Evolutionary conservation across 208 protist genomes (phyloP).

Genomic region (Crithidia mellificae): DNA sequence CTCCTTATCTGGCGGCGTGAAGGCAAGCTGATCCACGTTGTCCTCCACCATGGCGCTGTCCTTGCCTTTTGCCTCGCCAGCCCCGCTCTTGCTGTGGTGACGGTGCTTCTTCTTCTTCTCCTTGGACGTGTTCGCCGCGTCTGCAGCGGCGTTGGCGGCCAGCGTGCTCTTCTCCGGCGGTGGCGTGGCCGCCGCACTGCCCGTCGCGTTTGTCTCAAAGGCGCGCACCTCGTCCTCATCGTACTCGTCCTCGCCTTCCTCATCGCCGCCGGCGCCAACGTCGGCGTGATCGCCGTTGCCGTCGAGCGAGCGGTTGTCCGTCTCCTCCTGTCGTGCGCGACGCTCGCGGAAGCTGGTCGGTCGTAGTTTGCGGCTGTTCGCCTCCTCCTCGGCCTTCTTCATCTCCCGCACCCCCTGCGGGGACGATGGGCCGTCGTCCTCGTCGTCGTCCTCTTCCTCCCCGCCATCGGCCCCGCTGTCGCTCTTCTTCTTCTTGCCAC

Average conservation of each 20-base stretch:
- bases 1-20: conserved; percentile 10
- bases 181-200: not conserved
- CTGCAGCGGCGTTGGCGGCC: not conserved
- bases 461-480: too few relatives aligned
- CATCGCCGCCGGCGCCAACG: not conserved
- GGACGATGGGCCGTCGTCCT: not conserved
- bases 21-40: conserved; percentile 15
- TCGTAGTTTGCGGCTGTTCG: not conserved
- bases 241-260: not conserved
- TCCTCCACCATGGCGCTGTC: conserved; percentile 16
- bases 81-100: not conserved
- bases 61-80: not conserved
- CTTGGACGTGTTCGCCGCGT: not conserved
- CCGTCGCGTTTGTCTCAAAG: not conserved
- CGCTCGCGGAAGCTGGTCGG: conserved; percentile 19
- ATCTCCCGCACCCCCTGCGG: not conserved
- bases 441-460: not conserved
- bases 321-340: conserved; percentile 9
- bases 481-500: too few relatives aligned
- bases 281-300: not conserved
- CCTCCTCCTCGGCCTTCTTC: not conserved
- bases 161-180: not conserved
- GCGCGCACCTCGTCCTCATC: conserved; percentile 14
- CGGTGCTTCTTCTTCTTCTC: conserved; percentile 15
- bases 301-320: conserved; percentile 24